Evolutionary conservation across 2,329 filamentous ascomycete genomes (phyloP), one percentile per base, ranked within the genome.

Genomic region (Drechslera avenae): DNA sequence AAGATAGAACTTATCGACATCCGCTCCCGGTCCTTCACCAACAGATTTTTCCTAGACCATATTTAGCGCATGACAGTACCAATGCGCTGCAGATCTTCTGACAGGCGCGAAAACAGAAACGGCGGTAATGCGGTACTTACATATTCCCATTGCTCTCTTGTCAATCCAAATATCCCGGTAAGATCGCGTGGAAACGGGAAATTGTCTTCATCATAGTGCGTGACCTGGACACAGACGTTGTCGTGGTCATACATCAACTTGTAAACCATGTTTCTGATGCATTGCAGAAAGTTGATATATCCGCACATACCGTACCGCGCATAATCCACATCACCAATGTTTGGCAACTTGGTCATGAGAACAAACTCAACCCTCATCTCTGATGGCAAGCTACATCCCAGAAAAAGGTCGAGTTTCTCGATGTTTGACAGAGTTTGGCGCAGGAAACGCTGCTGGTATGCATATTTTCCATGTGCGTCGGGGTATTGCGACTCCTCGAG

Each of bases 101-200:
- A n/a, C n/a, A n/a, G n/a, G n/a, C n/a, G 21, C 21, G 21, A 23
- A 19, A 10, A 17, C 16, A 21, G 12, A 18, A 2, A 18, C 19
- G 28, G 28, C 13, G 16, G 23, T n/a, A 34, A 21, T 28, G 17
- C 16, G 32, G 16, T 30, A 51, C 57, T 48, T 50, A 60, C 64
- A 26, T 54, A 37, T 14, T 58, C 37, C 65, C 63, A 67, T 28
- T 63, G 57, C 6, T 62, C 51, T 39, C 59, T 57, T 0, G 54
- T 57, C 19, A 66, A 23, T 0, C 31, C 43, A 34, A 63, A 67
- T 4, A 62, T 12, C 0, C 42, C 42, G 0, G 56, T 63, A 19
- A 59, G 41, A 18, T 60, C 32, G 3, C 47, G 54, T 1, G 65
- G 65, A 32, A 68, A 67, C 1, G 49, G 36, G 36, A 34, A 42